Percentiles rank a stretch among this genome's conserved stretches.
phyloP scores from a whole-genome alignment of 805 yeast species.

The Candida sonorensis region DNA sequence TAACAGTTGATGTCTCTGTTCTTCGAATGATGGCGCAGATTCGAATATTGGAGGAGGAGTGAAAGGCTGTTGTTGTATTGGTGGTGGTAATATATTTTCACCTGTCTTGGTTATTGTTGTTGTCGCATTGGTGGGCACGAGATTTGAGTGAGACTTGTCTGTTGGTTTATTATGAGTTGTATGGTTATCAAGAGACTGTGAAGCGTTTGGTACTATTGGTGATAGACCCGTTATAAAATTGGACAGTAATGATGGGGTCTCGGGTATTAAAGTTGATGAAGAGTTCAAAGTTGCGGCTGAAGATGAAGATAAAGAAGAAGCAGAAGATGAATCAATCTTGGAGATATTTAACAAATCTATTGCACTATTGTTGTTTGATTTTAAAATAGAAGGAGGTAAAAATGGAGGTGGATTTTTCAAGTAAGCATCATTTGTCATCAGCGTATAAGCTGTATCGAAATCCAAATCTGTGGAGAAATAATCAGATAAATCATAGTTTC shows the following conservation, averaged over 20 bases:
- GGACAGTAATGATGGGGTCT: conserved; percentile 3
- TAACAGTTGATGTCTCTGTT: conserved; percentile 13
- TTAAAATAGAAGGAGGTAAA: neutral
- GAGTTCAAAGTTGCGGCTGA: conserved; percentile 1
- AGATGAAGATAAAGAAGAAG: too few species aligned
- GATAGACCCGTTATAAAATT: conserved; percentile 6
- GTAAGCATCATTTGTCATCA: conserved; percentile 19
- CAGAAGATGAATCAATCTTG: too few species aligned
- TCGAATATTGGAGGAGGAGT: neutral
- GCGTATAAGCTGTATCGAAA: conserved; percentile 30
- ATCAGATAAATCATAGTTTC: conserved; percentile 3
- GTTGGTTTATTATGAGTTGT: too few species aligned
- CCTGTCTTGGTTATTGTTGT: too few species aligned
- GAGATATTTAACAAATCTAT: too few species aligned
- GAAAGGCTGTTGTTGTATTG: neutral
- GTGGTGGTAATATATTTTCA: too few species aligned
- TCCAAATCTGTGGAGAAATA: conserved; percentile 24
- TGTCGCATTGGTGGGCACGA: too few species aligned
- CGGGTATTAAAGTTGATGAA: conserved; percentile 7
- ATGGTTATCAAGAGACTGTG: too few species aligned
- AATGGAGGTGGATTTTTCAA: neutral
- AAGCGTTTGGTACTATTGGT: conserved; percentile 9
- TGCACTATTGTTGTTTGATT: too few species aligned
- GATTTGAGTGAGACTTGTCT: too few species aligned
- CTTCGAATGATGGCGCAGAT: conserved; percentile 7